Base-by-base conservation (phyloP, 768 basidiomycete species). In the Boletus rubropictus region DNA sequence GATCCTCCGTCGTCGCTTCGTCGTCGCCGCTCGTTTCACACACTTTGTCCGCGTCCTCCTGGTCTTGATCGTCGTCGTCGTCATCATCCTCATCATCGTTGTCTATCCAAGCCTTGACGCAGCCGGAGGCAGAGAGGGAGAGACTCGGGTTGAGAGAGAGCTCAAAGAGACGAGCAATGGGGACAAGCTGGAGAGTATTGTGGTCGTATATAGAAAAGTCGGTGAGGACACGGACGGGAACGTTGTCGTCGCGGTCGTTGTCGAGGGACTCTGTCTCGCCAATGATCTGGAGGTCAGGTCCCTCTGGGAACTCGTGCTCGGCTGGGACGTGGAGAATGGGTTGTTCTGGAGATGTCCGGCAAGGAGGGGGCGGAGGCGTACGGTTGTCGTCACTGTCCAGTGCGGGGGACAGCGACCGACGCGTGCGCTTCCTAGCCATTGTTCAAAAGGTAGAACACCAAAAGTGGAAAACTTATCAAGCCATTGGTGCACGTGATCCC, bases 151-250 rank as follows among this genome's bases (percentile, higher is more conserved):
- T 57, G 39, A 37, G 54, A 24, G 56, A 32, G 39, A 70, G 51
- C n/a, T 63, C 56, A 8, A 73, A 54, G 7, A 83, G 62, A 32
- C 67, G 52, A 0, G 60, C 68, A 14, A 79, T 57, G 2, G 70
- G 65, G 8, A 83, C 58, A 4, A 79, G 56, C 14, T 69, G 59
- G 7, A 56, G 46, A 1, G 72, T 71, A 1, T 57, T 48, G 11
- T 51, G 25, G 12, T 79, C 63, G 44, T 81, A 84, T 27, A 86
- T 64, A 0, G 67, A 58, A 54, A 84, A 86, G 48, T 80, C 66
- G 0, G 69, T 63, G 8, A 87, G 67, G 0, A 73, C 52, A 7
- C 85, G 77, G 36, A 87, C 68, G 12, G 85, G 85, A 27, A 83
- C 52, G 7, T 71, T 69, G 28, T 61, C 59, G 33, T 64, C 69